Conservation (phyloP, 73 alveolate species). For the Diophrys sp. region DNA sequence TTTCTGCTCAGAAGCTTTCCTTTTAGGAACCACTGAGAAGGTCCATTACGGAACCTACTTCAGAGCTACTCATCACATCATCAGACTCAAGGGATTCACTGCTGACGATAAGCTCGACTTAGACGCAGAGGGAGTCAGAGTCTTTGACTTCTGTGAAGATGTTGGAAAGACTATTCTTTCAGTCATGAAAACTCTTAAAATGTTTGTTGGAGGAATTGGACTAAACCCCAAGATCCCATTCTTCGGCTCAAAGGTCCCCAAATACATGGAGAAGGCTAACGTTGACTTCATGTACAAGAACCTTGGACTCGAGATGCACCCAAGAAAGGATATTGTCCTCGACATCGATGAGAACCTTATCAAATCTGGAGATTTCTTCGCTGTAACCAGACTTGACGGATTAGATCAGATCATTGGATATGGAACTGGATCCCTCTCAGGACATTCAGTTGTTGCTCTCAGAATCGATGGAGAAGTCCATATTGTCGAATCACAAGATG, state of each 20-base stretch:
- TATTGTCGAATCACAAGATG: conserved; percentile 89
- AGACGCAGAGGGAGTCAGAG: conserved; percentile 55
- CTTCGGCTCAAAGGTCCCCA: conserved; percentile 69
- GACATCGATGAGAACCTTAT: conserved; percentile 68
- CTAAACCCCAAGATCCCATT: conserved; percentile 68
- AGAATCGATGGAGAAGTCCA: conserved; percentile 75
- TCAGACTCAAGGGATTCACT: conserved; percentile 55
- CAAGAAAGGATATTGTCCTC: conserved; percentile 59
- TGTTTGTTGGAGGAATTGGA: conserved; percentile 87
- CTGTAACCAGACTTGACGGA: conserved; percentile 90
- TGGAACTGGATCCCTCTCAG: conserved; percentile 92
- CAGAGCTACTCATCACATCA: conserved; percentile 54
- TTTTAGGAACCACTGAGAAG: conserved; percentile 30
- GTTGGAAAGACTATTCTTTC: conserved; percentile 58
- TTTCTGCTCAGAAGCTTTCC: conserved; percentile 39
- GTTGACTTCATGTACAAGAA: conserved; percentile 46
- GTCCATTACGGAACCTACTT: conserved; percentile 21
- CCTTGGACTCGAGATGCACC: conserved; percentile 69
- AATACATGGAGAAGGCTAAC: conserved; percentile 62
- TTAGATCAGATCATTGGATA: conserved; percentile 89
- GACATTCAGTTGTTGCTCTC: conserved; percentile 85
- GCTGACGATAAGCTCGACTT: conserved; percentile 62
- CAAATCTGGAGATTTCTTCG: conserved; percentile 87
- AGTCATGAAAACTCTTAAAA: conserved; percentile 60
- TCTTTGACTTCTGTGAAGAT: conserved; percentile 75